Percentiles rank a stretch among this genome's conserved stretches.
phyloP scores from a whole-genome alignment of 2,329 filamentous ascomycete species.

The Mycosphaerella sp. region DNA sequence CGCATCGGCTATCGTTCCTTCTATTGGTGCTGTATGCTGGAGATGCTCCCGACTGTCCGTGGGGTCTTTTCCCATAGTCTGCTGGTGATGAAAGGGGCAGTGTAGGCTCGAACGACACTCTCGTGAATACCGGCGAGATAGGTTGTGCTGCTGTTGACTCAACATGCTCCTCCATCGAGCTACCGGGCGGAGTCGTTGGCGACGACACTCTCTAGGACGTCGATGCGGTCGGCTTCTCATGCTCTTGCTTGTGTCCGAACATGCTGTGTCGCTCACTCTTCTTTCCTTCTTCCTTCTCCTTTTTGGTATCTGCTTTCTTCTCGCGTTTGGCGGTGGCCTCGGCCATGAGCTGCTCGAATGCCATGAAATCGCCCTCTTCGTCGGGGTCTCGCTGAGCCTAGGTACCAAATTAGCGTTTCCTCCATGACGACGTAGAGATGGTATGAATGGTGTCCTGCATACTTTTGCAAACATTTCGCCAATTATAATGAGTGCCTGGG shows the following conservation, averaged over 20 bases:
- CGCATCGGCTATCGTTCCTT: constrained; percentile 1
- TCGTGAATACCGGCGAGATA: neutral
- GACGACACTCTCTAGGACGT: constrained; percentile 4
- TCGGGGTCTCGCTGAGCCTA: constrained; percentile 85
- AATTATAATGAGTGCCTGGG: constrained; percentile 79
- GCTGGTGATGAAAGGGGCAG: neutral
- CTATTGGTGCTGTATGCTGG: neutral
- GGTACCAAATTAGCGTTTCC: neutral
- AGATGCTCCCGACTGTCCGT: neutral
- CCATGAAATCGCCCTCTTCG: constrained; percentile 97
- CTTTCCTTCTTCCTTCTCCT: constrained; percentile 39
- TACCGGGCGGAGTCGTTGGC: constrained; percentile 4
- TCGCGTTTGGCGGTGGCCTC: constrained; percentile 96
- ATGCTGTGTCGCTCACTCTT: constrained; percentile 10
- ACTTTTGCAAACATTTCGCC: constrained; percentile 88
- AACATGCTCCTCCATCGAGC: neutral
- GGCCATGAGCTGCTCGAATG: constrained; percentile 95
- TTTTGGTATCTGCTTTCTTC: constrained; percentile 67
- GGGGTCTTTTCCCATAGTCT: neutral
- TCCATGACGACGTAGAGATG: too few relatives aligned
- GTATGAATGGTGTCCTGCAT: constrained; percentile 30
- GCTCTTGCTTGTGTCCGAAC: constrained; percentile 15
- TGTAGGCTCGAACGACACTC: neutral
- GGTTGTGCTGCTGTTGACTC: neutral
- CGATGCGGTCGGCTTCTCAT: constrained; percentile 14